phyloP scores from a whole-genome alignment of 2,329 filamentous ascomycete species.

The Parascedosporium putredinis region DNA sequence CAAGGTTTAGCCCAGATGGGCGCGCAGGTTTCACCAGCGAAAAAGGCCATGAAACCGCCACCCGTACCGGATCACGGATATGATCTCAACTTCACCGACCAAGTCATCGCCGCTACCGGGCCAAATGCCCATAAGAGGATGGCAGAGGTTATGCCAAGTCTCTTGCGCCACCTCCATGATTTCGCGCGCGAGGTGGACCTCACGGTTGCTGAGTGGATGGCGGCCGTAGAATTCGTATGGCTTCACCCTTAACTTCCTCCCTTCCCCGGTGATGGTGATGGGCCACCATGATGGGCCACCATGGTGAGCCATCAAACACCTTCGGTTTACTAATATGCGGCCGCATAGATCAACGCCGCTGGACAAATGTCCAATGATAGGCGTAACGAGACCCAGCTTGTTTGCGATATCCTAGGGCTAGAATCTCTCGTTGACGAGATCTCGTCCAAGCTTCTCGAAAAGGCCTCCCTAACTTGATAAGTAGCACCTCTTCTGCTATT shows the following conservation, averaged over 20 bases:
- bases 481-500: conserved; percentile 64
- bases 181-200: conserved; percentile 58
- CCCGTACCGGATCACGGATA: conserved; percentile 9
- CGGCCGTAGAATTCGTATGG: conserved; percentile 45
- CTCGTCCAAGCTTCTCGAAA: conserved; percentile 46
- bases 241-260: background rate
- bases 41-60: background rate
- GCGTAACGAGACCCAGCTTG: conserved; percentile 63
- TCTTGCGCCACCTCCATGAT: conserved; percentile 56
- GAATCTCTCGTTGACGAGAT: conserved; percentile 77
- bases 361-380: conserved; percentile 59
- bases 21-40: background rate
- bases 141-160: conserved; percentile 43
- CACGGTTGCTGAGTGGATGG: conserved; percentile 56
- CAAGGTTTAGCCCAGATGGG: background rate
- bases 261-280: too few species aligned
- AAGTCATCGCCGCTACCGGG: conserved; percentile 54
- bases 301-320: too few species aligned
- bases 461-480: conserved; percentile 30
- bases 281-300: too few species aligned
- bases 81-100: conserved; percentile 43
- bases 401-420: conserved; percentile 64
- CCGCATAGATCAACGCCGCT: conserved; percentile 42
- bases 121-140: conserved; percentile 49
- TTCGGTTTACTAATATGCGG: too few species aligned